Evolutionary conservation across 202 grass and related monocot genomes (phyloP).

Genomic region (Bolboschoenoplectus hybrid): DNA sequence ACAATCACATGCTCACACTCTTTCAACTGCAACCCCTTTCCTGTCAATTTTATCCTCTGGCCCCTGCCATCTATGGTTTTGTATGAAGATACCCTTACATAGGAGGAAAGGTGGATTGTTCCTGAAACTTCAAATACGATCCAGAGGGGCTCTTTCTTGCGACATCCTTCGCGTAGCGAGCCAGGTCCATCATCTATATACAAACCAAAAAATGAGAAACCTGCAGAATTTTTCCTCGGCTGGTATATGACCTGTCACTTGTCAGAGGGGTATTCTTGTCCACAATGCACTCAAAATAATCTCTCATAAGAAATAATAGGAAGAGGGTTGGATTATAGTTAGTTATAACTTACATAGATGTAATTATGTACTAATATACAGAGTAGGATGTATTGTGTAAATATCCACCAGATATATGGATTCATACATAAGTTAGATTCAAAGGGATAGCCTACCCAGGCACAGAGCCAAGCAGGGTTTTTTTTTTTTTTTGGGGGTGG

Average conservation of each 20-base stretch:
- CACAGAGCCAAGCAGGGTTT: no score
- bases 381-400: background rate
- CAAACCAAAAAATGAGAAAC: background rate
- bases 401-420: background rate
- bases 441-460: background rate
- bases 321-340: background rate
- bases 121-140: constrained; percentile 90
- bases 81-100: constrained; percentile 61
- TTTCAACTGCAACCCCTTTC: constrained; percentile 54
- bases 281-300: background rate
- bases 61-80: constrained; percentile 80
- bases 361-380: background rate
- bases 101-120: constrained; percentile 53
- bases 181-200: constrained; percentile 67
- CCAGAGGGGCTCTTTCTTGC: constrained; percentile 57
- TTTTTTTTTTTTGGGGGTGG: no score
- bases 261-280: background rate
- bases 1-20: constrained; percentile 80
- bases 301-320: background rate
- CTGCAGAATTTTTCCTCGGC: background rate
- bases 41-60: constrained; percentile 52
- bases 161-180: constrained; percentile 71
- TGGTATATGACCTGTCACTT: background rate
- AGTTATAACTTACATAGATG: background rate
- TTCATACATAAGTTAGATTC: background rate